A percentile compares a stretch with the other conserved stretches of the same genome.
Evolutionary conservation across 1,284 basidiomycete species (phyloP).

Genomic region (Laetiporus sulphureus): DNA sequence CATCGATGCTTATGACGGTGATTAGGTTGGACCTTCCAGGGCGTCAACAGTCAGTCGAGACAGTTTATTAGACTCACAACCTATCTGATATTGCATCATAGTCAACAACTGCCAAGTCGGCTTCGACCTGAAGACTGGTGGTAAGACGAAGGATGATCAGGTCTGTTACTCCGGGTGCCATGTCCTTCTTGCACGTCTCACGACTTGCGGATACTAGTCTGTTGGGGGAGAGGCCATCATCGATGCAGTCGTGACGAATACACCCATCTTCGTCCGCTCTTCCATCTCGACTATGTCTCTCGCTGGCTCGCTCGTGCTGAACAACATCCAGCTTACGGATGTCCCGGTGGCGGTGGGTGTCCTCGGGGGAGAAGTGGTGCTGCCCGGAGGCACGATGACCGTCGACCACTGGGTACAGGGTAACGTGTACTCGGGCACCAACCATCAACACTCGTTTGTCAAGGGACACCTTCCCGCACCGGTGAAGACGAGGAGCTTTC

Average conservation of each 20-base stretch:
- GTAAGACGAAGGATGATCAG: slow-evolving; percentile 22
- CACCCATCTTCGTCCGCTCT: slow-evolving; percentile 32
- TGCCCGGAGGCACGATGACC: slow-evolving; percentile 45
- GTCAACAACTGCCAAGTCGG: slow-evolving; percentile 48
- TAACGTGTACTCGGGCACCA: slow-evolving; percentile 52
- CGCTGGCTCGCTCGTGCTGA: slow-evolving; percentile 50
- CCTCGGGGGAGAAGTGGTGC: slow-evolving; percentile 40
- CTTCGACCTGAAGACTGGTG: slow-evolving; percentile 45
- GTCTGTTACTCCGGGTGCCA: no score
- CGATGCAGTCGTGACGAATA: slow-evolving; percentile 50
- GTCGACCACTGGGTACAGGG: slow-evolving; percentile 72
- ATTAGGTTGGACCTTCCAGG: slow-evolving; percentile 30
- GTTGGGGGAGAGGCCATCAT: slow-evolving; percentile 56
- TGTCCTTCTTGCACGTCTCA: not conserved
- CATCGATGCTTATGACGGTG: not conserved
- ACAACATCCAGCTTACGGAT: slow-evolving; percentile 49
- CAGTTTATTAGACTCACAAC: no score
- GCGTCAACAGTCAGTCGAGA: slow-evolving; percentile 31
- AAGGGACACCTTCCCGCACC: slow-evolving; percentile 43
- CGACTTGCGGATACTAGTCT: slow-evolving; percentile 11
- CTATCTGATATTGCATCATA: slow-evolving; percentile 6
- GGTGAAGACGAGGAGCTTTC: slow-evolving; percentile 47
- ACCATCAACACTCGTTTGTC: slow-evolving; percentile 34
- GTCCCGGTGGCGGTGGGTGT: slow-evolving; percentile 48
- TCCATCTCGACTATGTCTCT: slow-evolving; percentile 27